Base-by-base conservation (phyloP, 306 rosid genomes). In the Ammopiptanthus mongolicus region DNA sequence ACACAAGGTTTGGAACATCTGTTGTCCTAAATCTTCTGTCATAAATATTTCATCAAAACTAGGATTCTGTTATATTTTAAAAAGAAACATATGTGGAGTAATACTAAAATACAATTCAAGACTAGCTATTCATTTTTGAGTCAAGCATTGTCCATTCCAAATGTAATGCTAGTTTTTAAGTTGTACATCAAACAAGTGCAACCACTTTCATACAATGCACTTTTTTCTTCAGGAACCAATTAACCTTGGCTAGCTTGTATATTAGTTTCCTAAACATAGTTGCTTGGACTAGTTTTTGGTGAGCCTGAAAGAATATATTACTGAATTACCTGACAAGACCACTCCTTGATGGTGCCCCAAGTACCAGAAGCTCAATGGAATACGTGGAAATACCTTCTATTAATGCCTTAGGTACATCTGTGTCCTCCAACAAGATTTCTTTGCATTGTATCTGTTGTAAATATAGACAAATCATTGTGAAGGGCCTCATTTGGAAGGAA, bases 291-390 rank as follows among this genome's bases (percentile, higher is more conserved):
- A 60, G 44, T 17, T 36, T 59, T 44, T 44, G 48, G 11, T 44
- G 33, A 44, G 22, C 8, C 28, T 21, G 42, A 6, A 9, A 14
- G 36, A 65, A 42, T 15, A 0, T 4, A 0, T 31, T 4, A 9
- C 15, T 14, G 4, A 47, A 5, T 51, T 82, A 94, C 97, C 83
- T 91, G 36, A 90, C 88, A 75, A 95, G 63, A 48, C 95, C 88
- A 55, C 62, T 69, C 85, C 80, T 88, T 62, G 97, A 80, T 74
- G 98, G 65, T 44, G 90, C 85, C 65, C 97, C 98, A 21, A 95
- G 87, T 3, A 91, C 95, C 66, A 95, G 19, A 84, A 87, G 65
- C 73, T 90, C 97, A 57, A 91, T 77, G 17, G 79, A 55, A 64
- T 86, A 68, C 3, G 69, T 3, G 6, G 75, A 2, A 74, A 86